A percentile compares a stretch with the other conserved stretches of the same genome.
Conservation (phyloP, 1,284 basidiomycete species). For the Rhizoctonia solani region DNA sequence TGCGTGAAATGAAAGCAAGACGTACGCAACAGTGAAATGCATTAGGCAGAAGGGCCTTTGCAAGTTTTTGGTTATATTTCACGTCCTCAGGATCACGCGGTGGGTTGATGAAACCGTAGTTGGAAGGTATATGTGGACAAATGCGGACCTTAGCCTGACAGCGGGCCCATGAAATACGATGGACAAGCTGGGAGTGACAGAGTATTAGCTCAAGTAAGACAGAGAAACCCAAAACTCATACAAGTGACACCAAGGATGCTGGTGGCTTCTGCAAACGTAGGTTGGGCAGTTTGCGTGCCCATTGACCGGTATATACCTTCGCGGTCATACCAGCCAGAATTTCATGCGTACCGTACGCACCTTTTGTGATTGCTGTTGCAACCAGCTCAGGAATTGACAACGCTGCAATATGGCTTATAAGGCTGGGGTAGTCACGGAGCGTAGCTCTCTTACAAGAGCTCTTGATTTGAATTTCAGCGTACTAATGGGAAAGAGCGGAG, state of each 20-base stretch:
- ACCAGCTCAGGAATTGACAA: too few species aligned
- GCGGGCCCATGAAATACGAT: background rate
- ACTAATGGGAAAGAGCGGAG: too few species aligned
- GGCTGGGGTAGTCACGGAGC: too few species aligned
- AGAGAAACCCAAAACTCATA: background rate
- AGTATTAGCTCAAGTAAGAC: background rate
- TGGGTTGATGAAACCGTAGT: background rate
- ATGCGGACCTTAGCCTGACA: background rate
- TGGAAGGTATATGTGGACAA: too few species aligned
- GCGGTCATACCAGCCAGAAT: too few species aligned
- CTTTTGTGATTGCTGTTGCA: too few species aligned
- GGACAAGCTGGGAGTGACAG: background rate
- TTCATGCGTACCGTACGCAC: too few species aligned
- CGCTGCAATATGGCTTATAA: too few species aligned
- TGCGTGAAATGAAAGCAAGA: background rate
- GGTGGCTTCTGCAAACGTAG: background rate
- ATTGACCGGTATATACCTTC: too few species aligned
- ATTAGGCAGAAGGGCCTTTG: background rate
- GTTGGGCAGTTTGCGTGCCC: too few species aligned
- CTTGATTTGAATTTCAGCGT: too few species aligned
- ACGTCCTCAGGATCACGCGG: background rate
- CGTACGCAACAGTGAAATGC: background rate
- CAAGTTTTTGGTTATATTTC: background rate
- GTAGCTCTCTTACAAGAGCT: too few species aligned
- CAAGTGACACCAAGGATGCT: background rate